Evolutionary conservation across 139 green algal species (phyloP), one percentile per base, ranked within the genome.

Genomic region (Coelastrella sp.): DNA sequence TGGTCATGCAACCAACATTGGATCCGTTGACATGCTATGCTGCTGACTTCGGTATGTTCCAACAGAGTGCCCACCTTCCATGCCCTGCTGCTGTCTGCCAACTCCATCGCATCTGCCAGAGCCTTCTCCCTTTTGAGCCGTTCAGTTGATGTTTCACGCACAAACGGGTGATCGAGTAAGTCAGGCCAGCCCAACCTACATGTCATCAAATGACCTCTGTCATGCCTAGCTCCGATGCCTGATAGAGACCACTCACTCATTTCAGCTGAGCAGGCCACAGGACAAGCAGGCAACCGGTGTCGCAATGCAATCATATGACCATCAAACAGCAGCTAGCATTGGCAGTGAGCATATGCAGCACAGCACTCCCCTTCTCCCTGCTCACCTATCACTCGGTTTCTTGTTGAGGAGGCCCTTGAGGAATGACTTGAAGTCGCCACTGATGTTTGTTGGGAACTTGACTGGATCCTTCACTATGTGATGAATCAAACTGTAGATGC

Each of bases 331-430:
- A 73, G 79, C 4, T n/a, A n/a, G n/a, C n/a, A n/a, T n/a, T n/a
- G n/a, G n/a, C n/a, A n/a, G n/a, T n/a, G 9, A 9, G 22, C 12
- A 35, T 17, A 61, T 24, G 8, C 75, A 60, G 24, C 4, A 7
- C 12, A 72, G 63, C 70, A 49, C 1, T 78, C 12, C 0, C 27
- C 49, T 35, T 59, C n/a, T 58, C 57, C 27, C 8, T 75, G 24
- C 57, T 56, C 78, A 35, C 87, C 98, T 92, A 63, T 98, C 93
- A 20, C 87, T 87, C 0, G 96, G 96, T 84, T 96, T 93, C 96
- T 99, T 99, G 90, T 99, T 98, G 59, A 99, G 95, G 90, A 99
- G 93, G 19, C 98, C 98, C 94, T 98, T 95, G 0, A 99, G 92
- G 92, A 99, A 99, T 24, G 93, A 95, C 82, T 95, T 96, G 93